These are phyloP conservation scores for Apiotrichum sp. DNA, from an alignment of 1,284 basidiomycete species.

Conservation along the genomic window DNA sequence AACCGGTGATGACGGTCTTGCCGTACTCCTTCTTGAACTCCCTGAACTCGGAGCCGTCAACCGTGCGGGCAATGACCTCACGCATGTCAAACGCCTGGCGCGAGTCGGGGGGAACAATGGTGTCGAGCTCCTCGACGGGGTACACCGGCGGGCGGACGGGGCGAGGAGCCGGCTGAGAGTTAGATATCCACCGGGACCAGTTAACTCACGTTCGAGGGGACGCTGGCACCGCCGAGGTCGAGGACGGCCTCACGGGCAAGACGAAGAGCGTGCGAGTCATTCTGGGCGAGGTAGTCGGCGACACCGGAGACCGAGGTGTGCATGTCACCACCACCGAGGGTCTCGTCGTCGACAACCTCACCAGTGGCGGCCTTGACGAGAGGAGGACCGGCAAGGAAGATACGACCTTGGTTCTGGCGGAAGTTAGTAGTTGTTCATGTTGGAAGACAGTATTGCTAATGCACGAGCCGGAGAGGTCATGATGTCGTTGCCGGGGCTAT, in stretches of 20 bases:
- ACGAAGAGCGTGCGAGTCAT: conserved; percentile 80
- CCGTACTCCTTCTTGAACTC: conserved; percentile 97
- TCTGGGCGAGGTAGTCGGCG: conserved; percentile 81
- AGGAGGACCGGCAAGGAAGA: conserved; percentile 93
- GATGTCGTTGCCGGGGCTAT: too few species aligned
- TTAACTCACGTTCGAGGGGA: not conserved
- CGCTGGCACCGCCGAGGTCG: conserved; percentile 57
- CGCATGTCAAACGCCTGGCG: conserved; percentile 87
- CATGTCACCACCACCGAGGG: conserved; percentile 75
- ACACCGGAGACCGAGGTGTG: conserved; percentile 91
- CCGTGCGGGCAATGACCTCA: conserved; percentile 83
- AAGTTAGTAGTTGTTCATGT: too few species aligned
- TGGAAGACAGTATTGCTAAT: too few species aligned
- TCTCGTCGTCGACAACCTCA: conserved; percentile 87
- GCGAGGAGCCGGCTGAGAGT: not conserved
- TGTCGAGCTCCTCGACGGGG: conserved; percentile 72
- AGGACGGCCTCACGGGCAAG: conserved; percentile 75
- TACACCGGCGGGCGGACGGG: conserved; percentile 59
- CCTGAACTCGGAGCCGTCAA: conserved; percentile 84
- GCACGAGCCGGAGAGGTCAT: not conserved
- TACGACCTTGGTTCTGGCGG: conserved; percentile 69
- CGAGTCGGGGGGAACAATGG: conserved; percentile 83
- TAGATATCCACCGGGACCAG: too few species aligned
- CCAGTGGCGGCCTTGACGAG: conserved; percentile 93
- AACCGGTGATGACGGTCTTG: conserved; percentile 83